Conservation (phyloP, 768 basidiomycete species). For the Termitomyces sp. region DNA sequence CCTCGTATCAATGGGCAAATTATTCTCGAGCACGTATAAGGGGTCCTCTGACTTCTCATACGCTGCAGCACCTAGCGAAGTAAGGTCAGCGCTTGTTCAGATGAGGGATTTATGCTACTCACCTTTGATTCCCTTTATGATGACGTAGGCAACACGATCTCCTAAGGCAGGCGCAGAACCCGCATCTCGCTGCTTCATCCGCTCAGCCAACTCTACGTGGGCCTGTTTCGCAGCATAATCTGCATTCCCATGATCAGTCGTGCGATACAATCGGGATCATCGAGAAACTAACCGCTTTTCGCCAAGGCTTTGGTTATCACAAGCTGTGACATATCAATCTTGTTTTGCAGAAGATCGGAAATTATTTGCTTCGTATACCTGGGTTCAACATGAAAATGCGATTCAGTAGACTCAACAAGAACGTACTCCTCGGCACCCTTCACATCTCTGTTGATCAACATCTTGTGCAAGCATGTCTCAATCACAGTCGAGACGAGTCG, state of each 20-base stretch:
- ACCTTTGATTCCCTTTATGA: conserved; percentile 95
- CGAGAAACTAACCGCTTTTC: conserved; percentile 59
- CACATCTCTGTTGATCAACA: conserved; percentile 94
- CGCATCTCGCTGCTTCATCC: conserved; percentile 96
- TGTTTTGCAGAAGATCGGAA: conserved; percentile 92
- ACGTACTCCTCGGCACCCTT: conserved; percentile 86
- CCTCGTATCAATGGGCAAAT: conserved; percentile 95
- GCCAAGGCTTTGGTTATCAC: conserved; percentile 97
- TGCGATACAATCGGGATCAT: background rate
- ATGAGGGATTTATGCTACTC: conserved; percentile 1
- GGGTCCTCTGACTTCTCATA: conserved; percentile 99
- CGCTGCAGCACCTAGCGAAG: conserved; percentile 75
- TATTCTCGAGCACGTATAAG: conserved; percentile 95
- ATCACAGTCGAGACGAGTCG: conserved; percentile 98
- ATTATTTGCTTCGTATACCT: conserved; percentile 95
- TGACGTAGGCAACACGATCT: conserved; percentile 98
- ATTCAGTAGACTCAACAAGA: background rate
- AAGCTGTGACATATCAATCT: conserved; percentile 97
- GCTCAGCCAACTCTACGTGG: conserved; percentile 90
- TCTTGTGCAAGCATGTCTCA: conserved; percentile 95
- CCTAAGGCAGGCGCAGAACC: conserved; percentile 97
- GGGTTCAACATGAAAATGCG: conserved; percentile 5
- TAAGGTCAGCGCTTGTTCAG: background rate
- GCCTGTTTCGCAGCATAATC: conserved; percentile 96
- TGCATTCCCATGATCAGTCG: conserved; percentile 16